phyloP scores from a whole-genome alignment of 352 stramenopile genomes.

The Globisporangium ultimum region DNA sequence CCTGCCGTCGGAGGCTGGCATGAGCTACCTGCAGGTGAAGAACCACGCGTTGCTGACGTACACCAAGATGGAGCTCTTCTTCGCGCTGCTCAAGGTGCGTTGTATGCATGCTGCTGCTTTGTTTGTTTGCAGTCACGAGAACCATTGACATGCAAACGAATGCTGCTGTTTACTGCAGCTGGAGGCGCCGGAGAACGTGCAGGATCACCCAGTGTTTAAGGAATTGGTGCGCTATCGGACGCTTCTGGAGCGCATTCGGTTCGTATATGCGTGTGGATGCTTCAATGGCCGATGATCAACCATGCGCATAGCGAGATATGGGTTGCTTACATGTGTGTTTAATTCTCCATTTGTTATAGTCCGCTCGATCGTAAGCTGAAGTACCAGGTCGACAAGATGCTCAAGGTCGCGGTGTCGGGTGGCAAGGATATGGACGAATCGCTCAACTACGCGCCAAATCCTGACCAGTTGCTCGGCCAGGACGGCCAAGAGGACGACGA shows the following conservation, averaged over 20 bases:
- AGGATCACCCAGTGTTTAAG: slow-evolving; percentile 81
- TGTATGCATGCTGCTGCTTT: not conserved
- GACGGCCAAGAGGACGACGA: slow-evolving; percentile 51
- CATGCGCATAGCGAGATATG: not conserved
- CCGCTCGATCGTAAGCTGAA: slow-evolving; percentile 86
- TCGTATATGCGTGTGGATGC: slow-evolving; percentile 2
- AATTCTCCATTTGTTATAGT: slow-evolving; percentile 9
- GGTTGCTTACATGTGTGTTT: not conserved
- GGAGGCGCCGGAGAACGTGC: slow-evolving; percentile 61
- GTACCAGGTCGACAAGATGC: slow-evolving; percentile 90
- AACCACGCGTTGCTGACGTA: slow-evolving; percentile 85
- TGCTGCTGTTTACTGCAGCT: slow-evolving; percentile 28
- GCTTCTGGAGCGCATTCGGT: slow-evolving; percentile 81
- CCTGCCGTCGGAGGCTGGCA: slow-evolving; percentile 54
- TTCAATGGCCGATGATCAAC: too few relatives aligned
- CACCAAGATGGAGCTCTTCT: slow-evolving; percentile 87
- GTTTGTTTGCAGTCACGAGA: not conserved
- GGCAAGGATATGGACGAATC: slow-evolving; percentile 73
- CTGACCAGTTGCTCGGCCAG: slow-evolving; percentile 57
- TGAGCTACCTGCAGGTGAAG: slow-evolving; percentile 85
- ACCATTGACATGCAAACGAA: not conserved
- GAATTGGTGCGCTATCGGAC: slow-evolving; percentile 83
- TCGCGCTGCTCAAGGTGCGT: slow-evolving; percentile 69
- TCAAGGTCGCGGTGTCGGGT: slow-evolving; percentile 79
- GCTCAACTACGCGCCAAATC: slow-evolving; percentile 78